Conservation (phyloP, 768 basidiomycete genomes). For the Agaricus subrufescens region DNA sequence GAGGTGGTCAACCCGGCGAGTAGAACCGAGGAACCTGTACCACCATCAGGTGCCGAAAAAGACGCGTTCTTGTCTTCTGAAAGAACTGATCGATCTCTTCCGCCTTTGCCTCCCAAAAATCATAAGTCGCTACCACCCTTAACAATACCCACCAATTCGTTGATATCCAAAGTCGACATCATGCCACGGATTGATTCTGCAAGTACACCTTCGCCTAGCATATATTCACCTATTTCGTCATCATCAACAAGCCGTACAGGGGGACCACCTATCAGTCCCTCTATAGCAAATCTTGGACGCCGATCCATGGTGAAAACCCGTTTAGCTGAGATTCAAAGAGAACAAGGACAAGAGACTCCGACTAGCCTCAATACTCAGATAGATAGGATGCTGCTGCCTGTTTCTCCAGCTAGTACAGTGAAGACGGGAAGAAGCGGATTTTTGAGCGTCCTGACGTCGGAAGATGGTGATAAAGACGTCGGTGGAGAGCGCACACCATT, state of each 20-base stretch:
- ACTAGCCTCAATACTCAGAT: slow-evolving; percentile 8
- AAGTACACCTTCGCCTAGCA: slow-evolving; percentile 18
- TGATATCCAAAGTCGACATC: slow-evolving; percentile 1
- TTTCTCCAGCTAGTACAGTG: not conserved
- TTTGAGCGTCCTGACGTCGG: not conserved
- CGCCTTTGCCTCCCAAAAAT: slow-evolving; percentile 23
- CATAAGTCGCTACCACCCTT: slow-evolving; percentile 13
- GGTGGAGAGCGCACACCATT: not conserved
- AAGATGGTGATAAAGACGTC: not conserved
- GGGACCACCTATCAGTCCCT: slow-evolving; percentile 39
- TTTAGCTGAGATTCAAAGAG: slow-evolving; percentile 52
- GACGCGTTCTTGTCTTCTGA: slow-evolving; percentile 2
- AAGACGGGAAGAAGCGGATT: slow-evolving; percentile 3
- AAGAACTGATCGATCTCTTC: slow-evolving; percentile 25
- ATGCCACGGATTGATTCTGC: slow-evolving; percentile 9
- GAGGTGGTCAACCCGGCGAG: not conserved
- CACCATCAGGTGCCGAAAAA: not conserved
- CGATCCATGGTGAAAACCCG: slow-evolving; percentile 65
- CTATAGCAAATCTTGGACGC: slow-evolving; percentile 55
- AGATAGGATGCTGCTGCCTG: not conserved
- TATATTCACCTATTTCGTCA: slow-evolving; percentile 16
- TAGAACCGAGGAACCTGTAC: not conserved
- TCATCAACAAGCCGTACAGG: slow-evolving; percentile 2
- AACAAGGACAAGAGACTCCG: slow-evolving; percentile 15
- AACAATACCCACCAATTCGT: slow-evolving; percentile 9